Percentiles rank a stretch among this genome's conserved stretches.
phyloP scores from a whole-genome alignment of 495 filamentous ascomycete species.

The Tuber brumale region DNA sequence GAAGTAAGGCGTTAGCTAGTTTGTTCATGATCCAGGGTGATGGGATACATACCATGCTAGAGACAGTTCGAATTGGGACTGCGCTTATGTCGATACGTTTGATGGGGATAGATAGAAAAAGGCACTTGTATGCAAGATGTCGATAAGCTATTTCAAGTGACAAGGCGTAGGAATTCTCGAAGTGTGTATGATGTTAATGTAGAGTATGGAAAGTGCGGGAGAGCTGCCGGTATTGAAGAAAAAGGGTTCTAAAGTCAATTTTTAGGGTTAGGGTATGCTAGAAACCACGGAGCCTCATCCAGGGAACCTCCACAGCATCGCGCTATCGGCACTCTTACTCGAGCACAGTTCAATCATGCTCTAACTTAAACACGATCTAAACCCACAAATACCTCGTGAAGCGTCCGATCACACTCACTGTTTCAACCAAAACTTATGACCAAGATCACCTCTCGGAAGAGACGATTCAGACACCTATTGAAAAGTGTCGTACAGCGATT shows the following conservation, averaged over 20 bases:
- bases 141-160: not conserved
- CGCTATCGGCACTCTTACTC: not conserved
- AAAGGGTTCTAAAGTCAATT: not conserved
- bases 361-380: not conserved
- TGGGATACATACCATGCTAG: not conserved
- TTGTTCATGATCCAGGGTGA: not conserved
- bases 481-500: not conserved
- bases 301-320: not conserved
- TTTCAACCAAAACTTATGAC: not conserved
- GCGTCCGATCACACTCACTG: not conserved
- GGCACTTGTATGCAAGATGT: not conserved
- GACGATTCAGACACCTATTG: not conserved
- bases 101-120: not conserved
- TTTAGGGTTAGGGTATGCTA: not conserved
- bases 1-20: not conserved
- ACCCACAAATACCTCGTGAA: not conserved
- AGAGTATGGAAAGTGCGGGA: not conserved
- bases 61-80: not conserved
- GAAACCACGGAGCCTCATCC: not conserved
- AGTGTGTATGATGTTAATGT: not conserved
- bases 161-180: not conserved
- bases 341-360: not conserved
- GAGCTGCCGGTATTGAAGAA: not conserved
- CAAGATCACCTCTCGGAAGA: not conserved
- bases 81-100: not conserved